These are phyloP conservation scores for Epichloe elymi DNA, from an alignment of 2,329 filamentous ascomycete genomes.

Conservation along the genomic window DNA sequence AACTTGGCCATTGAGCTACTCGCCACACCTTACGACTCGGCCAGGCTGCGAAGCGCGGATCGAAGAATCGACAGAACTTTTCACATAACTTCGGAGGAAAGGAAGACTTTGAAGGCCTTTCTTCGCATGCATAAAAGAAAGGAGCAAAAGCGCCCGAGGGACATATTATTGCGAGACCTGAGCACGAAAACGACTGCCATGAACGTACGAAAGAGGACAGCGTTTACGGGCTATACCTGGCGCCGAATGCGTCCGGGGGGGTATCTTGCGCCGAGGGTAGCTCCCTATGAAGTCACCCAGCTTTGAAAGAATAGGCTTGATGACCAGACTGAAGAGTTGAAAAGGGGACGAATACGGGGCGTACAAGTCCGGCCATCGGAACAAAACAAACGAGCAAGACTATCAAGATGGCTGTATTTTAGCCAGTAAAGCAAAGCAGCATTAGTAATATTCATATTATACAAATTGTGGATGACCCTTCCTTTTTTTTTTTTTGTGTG, in stretches of 20 bases:
- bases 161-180: constrained; percentile 68
- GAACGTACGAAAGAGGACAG: constrained; percentile 65
- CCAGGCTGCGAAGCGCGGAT: constrained; percentile 35
- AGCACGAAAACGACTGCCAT: constrained; percentile 54
- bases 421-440: background rate
- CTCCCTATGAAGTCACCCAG: background rate
- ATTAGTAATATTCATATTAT: constrained; percentile 3
- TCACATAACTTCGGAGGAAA: constrained; percentile 22
- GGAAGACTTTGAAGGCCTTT: constrained; percentile 34
- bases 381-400: too few relatives aligned
- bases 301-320: background rate
- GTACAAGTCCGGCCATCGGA: background rate
- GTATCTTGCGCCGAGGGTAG: constrained; percentile 12
- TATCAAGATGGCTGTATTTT: too few relatives aligned
- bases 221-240: constrained; percentile 87
- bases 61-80: constrained; percentile 29
- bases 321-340: background rate
- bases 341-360: background rate
- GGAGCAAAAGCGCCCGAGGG: constrained; percentile 69
- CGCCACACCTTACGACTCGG: constrained; percentile 33
- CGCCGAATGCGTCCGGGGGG: constrained; percentile 32
- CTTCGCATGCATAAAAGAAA: constrained; percentile 41
- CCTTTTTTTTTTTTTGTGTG: background rate
- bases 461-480: background rate
- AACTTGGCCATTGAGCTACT: constrained; percentile 32